A percentile compares a stretch with the other conserved stretches of the same genome.
phyloP scores from a whole-genome alignment of 2,329 filamentous ascomycete genomes.

The Venturia asperata region DNA sequence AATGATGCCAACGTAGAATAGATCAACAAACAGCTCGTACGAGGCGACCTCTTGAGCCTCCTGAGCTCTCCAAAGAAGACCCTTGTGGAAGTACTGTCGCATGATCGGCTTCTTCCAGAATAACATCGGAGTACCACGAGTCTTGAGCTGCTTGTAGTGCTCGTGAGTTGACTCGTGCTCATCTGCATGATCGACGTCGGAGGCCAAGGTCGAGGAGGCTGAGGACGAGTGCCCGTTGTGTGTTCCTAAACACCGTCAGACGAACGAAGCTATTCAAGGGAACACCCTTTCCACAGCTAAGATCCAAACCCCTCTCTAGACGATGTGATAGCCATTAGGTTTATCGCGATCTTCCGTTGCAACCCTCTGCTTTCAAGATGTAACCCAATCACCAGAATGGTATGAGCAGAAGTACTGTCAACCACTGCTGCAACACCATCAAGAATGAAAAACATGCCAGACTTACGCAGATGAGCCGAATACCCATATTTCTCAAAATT shows the following conservation, averaged over 20 bases:
- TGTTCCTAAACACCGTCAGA: constrained; percentile 15
- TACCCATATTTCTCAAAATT: constrained; percentile 60
- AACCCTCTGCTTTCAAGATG: not conserved
- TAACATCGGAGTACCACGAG: constrained; percentile 43
- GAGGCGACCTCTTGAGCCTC: constrained; percentile 54
- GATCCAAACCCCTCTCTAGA: no score
- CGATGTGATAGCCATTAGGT: no score
- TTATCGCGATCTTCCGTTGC: not conserved
- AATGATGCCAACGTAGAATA: constrained; percentile 58
- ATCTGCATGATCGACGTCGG: constrained; percentile 23
- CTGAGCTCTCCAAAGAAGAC: constrained; percentile 55
- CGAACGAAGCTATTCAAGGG: constrained; percentile 13
- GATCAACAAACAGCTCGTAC: constrained; percentile 59
- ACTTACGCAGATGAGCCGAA: constrained; percentile 49
- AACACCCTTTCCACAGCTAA: no score
- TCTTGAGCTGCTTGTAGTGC: constrained; percentile 32
- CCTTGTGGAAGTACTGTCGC: constrained; percentile 55
- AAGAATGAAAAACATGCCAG: constrained; percentile 21
- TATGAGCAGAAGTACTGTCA: not conserved
- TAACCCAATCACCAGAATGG: not conserved
- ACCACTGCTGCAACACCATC: not conserved
- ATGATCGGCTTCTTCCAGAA: constrained; percentile 54
- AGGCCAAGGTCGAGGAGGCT: constrained; percentile 24
- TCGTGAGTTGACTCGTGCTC: constrained; percentile 30
- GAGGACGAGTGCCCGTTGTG: constrained; percentile 19